phyloP scores from a whole-genome alignment of 2,329 filamentous ascomycete species.

The Fusarium solani-melongenae region DNA sequence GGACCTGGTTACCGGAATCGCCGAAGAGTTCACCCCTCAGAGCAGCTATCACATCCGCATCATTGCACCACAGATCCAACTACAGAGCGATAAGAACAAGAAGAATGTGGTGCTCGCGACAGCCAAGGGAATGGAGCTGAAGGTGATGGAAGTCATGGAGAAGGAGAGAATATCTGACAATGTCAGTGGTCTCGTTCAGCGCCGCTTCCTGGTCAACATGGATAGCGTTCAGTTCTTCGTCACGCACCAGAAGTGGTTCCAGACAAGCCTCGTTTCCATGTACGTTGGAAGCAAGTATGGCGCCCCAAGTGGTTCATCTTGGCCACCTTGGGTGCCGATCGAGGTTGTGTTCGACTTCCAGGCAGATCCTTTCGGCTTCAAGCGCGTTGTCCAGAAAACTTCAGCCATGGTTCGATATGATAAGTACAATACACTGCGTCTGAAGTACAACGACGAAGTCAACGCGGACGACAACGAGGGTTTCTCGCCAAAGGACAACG shows the following conservation, averaged over 20 bases:
- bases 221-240: constrained; percentile 99
- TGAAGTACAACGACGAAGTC: constrained; percentile 97
- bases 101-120: constrained; percentile 97
- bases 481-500: constrained; percentile 61
- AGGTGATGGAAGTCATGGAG: constrained; percentile 98
- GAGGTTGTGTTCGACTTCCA: constrained; percentile 99
- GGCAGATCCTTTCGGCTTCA: constrained; percentile 95
- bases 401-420: constrained; percentile 95
- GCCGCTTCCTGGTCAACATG: constrained; percentile 93
- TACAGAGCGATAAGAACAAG: constrained; percentile 98
- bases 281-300: constrained; percentile 96
- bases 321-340: constrained; percentile 98
- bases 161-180: constrained; percentile 91
- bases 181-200: constrained; percentile 94
- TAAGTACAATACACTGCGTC: constrained; percentile 95
- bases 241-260: constrained; percentile 91
- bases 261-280: constrained; percentile 85
- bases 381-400: constrained; percentile 94
- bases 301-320: constrained; percentile 82
- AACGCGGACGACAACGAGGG: constrained; percentile 68
- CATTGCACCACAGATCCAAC: constrained; percentile 96
- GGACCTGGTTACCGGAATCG: constrained; percentile 79
- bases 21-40: constrained; percentile 87
- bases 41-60: constrained; percentile 95
- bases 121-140: constrained; percentile 97